phyloP scores from a whole-genome alignment of 2,329 filamentous ascomycete genomes.

The Eurotiales sp. region DNA sequence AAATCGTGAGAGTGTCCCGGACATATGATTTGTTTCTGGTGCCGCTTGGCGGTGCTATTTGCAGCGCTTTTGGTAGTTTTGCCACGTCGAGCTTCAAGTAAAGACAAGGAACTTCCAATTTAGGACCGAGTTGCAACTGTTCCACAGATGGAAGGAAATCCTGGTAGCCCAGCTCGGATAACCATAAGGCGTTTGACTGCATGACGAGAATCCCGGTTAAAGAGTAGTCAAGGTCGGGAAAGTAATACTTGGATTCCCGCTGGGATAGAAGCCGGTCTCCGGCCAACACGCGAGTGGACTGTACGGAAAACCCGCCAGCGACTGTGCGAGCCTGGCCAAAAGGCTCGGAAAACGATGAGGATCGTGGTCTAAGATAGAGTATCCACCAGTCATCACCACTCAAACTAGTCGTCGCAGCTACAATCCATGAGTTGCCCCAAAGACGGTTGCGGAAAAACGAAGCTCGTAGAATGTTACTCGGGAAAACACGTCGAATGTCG shows the following conservation, averaged over 20 bases:
- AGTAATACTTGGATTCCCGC: constrained; percentile 22
- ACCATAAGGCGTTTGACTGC: constrained; percentile 33
- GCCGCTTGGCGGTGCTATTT: constrained; percentile 25
- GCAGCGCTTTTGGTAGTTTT: constrained; percentile 29
- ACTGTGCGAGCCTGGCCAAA: constrained; percentile 13
- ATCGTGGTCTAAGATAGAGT: constrained; percentile 38
- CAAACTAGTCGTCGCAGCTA: constrained; percentile 67
- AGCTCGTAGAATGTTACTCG: constrained; percentile 60
- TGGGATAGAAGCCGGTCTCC: constrained; percentile 22
- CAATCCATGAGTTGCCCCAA: constrained; percentile 71
- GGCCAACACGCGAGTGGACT: constrained; percentile 28
- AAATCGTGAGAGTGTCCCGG: constrained; percentile 33
- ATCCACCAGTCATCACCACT: constrained; percentile 78
- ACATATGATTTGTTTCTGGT: constrained; percentile 26
- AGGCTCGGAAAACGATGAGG: constrained; percentile 16
- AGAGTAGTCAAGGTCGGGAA: constrained; percentile 32
- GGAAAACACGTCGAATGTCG: constrained; percentile 58
- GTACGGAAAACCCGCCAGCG: constrained; percentile 18
- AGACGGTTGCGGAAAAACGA: constrained; percentile 66
- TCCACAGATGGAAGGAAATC: constrained; percentile 27
- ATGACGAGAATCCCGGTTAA: constrained; percentile 36
- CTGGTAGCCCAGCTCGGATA: constrained; percentile 27
- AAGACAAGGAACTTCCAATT: constrained; percentile 33
- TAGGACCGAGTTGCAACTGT: constrained; percentile 27
- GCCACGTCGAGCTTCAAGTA: constrained; percentile 30